A percentile compares a stretch with the other conserved stretches of the same genome.
Evolutionary conservation across 2,329 filamentous ascomycete species (phyloP).

Genomic region (Alternaria viburni): DNA sequence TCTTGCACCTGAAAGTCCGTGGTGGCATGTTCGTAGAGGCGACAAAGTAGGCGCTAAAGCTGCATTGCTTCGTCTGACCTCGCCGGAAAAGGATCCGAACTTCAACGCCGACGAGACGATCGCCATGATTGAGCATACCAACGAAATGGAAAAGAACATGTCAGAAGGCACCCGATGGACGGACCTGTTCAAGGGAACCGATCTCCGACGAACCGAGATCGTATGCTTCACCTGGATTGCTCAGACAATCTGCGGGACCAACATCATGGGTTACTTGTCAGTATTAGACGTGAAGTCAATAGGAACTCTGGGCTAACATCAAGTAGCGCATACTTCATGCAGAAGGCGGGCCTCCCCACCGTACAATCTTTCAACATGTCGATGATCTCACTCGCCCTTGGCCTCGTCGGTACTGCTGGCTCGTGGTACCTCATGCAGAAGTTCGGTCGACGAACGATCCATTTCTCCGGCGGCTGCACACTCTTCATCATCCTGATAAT

Average conservation of each 20-base stretch:
- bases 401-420: constrained; percentile 78
- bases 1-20: constrained; percentile 72
- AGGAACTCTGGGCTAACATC: constrained; percentile 5
- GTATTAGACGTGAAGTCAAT: background rate
- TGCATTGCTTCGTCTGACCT: constrained; percentile 69
- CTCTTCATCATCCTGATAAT: constrained; percentile 72
- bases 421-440: constrained; percentile 84
- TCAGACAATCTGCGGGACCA: constrained; percentile 53
- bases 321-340: constrained; percentile 53
- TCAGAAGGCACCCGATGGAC: constrained; percentile 70
- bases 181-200: constrained; percentile 81
- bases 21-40: constrained; percentile 73
- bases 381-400: constrained; percentile 63
- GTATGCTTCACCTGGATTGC: constrained; percentile 58
- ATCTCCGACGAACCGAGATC: constrained; percentile 78
- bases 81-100: constrained; percentile 64
- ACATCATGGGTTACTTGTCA: constrained; percentile 53
- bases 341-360: constrained; percentile 52
- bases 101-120: constrained; percentile 61
- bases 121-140: constrained; percentile 89
- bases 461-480: constrained; percentile 69
- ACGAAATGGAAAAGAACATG: constrained; percentile 77
- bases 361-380: constrained; percentile 53
- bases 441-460: constrained; percentile 75
- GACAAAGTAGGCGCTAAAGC: constrained; percentile 68